Percentiles rank a stretch among this genome's conserved stretches.
phyloP scores from a whole-genome alignment of 176 grass and related monocot species.

The Aegilops umbellulata region DNA sequence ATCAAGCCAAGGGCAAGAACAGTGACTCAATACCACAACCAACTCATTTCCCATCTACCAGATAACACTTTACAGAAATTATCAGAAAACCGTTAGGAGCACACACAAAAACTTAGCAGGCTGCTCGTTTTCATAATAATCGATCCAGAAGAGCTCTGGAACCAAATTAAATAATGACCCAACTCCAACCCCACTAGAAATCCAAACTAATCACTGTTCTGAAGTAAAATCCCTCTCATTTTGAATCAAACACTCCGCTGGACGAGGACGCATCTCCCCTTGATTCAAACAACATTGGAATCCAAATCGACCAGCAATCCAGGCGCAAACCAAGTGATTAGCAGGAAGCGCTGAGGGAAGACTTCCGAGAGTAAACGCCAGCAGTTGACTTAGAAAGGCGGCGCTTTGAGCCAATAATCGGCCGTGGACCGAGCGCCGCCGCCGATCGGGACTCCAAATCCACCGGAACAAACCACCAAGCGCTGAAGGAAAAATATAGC shows the following conservation, averaged over 20 bases:
- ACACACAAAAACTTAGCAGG: too few species aligned
- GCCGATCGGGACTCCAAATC: slow-evolving; percentile 7
- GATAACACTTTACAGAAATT: not conserved
- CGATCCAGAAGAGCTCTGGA: too few species aligned
- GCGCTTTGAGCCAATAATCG: slow-evolving; percentile 29
- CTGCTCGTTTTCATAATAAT: too few species aligned
- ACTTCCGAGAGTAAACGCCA: slow-evolving; percentile 17
- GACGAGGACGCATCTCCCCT: not conserved
- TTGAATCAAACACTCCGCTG: not conserved
- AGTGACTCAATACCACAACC: not conserved
- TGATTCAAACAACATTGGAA: slow-evolving; percentile 8
- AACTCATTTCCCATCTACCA: not conserved
- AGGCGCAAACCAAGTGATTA: slow-evolving; percentile 21
- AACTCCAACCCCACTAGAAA: not conserved
- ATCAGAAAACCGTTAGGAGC: not conserved
- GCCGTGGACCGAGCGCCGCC: not conserved
- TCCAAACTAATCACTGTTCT: not conserved
- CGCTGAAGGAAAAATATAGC: not conserved
- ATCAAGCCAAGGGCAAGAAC: not conserved
- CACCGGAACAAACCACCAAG: slow-evolving; percentile 17
- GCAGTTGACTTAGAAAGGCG: slow-evolving; percentile 25
- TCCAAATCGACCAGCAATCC: slow-evolving; percentile 26
- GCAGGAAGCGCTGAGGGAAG: slow-evolving; percentile 1
- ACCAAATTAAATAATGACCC: not conserved
- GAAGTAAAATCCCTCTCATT: slow-evolving; percentile 18